Percentiles rank a stretch among this genome's conserved stretches.
Conservation (phyloP, 495 filamentous ascomycete species). For the Penicillium turbatum region DNA sequence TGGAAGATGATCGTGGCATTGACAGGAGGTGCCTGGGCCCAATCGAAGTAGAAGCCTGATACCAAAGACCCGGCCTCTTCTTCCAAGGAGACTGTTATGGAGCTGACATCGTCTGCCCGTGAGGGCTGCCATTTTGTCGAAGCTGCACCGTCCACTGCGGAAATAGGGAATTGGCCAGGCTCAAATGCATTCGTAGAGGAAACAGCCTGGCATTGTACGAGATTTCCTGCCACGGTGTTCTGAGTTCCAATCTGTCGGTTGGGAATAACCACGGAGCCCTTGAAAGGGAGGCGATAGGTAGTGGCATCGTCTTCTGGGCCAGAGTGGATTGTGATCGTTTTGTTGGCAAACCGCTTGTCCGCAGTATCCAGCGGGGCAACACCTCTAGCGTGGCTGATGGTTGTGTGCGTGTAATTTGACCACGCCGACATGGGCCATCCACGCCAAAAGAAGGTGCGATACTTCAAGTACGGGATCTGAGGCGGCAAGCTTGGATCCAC, state of each 20-base stretch:
- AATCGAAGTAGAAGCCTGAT: constrained; percentile 59
- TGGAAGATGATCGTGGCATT: constrained; percentile 55
- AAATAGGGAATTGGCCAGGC: constrained; percentile 68
- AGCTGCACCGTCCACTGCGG: constrained; percentile 64
- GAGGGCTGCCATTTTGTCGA: constrained; percentile 70
- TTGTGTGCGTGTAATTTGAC: constrained; percentile 65
- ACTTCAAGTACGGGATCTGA: constrained; percentile 56
- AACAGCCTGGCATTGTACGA: constrained; percentile 62
- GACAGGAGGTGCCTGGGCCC: constrained; percentile 57
- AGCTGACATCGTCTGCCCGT: constrained; percentile 40
- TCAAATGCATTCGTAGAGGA: constrained; percentile 45
- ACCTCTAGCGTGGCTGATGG: constrained; percentile 44
- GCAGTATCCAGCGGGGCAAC: constrained; percentile 38
- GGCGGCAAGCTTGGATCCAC: constrained; percentile 58
- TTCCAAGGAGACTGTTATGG: constrained; percentile 47
- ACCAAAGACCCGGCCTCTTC: constrained; percentile 43
- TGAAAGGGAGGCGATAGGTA: constrained; percentile 46
- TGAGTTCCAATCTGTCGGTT: constrained; percentile 51
- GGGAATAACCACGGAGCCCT: constrained; percentile 50
- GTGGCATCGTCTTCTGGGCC: constrained; percentile 34
- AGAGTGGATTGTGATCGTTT: constrained; percentile 49
- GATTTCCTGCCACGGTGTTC: constrained; percentile 54
- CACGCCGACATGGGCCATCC: constrained; percentile 59
- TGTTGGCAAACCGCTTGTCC: constrained; percentile 43
- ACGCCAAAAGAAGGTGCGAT: constrained; percentile 67